Conservation (phyloP, 2,329 filamentous ascomycete species). For the Fusarium concolor region DNA sequence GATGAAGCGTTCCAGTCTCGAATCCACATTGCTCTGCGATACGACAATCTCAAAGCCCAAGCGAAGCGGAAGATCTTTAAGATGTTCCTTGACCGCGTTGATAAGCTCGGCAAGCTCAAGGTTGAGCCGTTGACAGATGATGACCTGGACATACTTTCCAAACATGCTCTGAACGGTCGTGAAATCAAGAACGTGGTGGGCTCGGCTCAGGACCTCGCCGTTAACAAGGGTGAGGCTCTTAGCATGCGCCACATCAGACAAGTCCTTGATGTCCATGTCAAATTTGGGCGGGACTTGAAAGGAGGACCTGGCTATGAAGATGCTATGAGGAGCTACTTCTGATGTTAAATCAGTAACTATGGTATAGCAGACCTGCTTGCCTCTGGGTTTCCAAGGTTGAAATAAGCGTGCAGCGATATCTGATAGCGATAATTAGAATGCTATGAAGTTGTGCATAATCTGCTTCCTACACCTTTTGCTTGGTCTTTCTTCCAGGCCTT, state of each 20-base stretch:
- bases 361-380: neutral
- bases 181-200: constrained; percentile 91
- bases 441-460: neutral
- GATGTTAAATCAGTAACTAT: constrained; percentile 12
- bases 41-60: constrained; percentile 77
- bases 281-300: constrained; percentile 85
- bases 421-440: neutral
- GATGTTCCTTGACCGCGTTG: constrained; percentile 82
- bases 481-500: too few relatives aligned
- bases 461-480: neutral
- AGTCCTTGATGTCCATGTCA: constrained; percentile 85
- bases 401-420: neutral
- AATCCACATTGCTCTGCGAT: constrained; percentile 86
- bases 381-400: neutral
- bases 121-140: constrained; percentile 72
- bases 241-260: constrained; percentile 83
- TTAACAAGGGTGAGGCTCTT: constrained; percentile 77
- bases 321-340: constrained; percentile 84
- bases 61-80: constrained; percentile 85
- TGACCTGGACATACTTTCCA: constrained; percentile 74
- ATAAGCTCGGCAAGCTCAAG: constrained; percentile 70
- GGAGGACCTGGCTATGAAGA: constrained; percentile 84
- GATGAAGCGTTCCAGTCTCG: constrained; percentile 91
- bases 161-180: constrained; percentile 70
- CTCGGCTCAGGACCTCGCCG: constrained; percentile 83